Evolutionary conservation across 176 grass and related monocot genomes (phyloP).

Genomic region (Phoenix roebelenii): DNA sequence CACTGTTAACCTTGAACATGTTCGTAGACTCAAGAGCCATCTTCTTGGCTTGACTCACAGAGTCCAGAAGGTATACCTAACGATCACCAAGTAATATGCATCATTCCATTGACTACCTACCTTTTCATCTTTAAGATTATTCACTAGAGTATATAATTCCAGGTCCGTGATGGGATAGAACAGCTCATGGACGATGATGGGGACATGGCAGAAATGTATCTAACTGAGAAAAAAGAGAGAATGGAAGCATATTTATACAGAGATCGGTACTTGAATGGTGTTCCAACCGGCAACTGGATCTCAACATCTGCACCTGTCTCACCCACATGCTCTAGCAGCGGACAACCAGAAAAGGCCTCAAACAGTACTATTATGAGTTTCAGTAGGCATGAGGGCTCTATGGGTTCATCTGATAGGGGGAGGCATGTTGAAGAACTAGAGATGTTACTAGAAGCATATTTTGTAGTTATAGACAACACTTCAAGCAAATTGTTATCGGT

Average conservation of each 20-base stretch:
- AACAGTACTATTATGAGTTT: constrained; percentile 6
- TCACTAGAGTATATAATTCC: too few species aligned
- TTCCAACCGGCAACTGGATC: background rate
- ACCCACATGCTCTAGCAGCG: constrained; percentile 12
- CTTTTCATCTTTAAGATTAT: background rate
- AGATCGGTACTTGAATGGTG: background rate
- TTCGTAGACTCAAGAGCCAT: constrained; percentile 13
- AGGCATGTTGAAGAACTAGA: constrained; percentile 16
- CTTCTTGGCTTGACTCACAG: constrained; percentile 15
- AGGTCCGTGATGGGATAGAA: constrained; percentile 16
- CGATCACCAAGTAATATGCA: background rate
- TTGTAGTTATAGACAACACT: constrained; percentile 16
- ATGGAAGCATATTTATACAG: constrained; percentile 11
- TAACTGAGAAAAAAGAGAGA: constrained; percentile 19
- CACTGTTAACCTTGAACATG: constrained; percentile 10
- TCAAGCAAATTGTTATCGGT: constrained; percentile 20
- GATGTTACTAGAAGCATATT: constrained; percentile 23
- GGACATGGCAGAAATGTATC: constrained; percentile 21
- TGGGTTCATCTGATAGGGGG: constrained; percentile 3
- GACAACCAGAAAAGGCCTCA: constrained; percentile 11
- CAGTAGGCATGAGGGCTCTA: constrained; percentile 13
- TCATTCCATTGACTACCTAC: background rate
- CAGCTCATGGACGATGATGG: constrained; percentile 20
- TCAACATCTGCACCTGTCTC: constrained; percentile 14
- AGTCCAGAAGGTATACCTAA: constrained; percentile 9